A percentile compares a stretch with the other conserved stretches of the same genome.
Evolutionary conservation across 2,329 filamentous ascomycete species (phyloP).

Genomic region (Anthostomella pinea): DNA sequence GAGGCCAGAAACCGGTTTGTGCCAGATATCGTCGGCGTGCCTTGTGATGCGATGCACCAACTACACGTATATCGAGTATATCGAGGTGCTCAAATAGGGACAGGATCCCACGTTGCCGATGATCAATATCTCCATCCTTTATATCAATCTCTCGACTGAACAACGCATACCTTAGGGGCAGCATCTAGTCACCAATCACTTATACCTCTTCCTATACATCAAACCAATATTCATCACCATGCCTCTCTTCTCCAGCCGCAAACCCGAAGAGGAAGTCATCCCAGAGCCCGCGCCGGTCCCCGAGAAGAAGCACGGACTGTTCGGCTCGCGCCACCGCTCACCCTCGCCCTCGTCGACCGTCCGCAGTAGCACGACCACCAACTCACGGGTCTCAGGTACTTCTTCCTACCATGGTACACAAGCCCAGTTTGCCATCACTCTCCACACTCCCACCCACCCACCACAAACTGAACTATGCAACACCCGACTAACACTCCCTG

Average conservation of each 20-base stretch:
- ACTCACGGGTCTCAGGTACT: slow-evolving; percentile 25
- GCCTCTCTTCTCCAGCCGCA: slow-evolving; percentile 32
- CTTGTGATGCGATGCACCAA: slow-evolving; percentile 9
- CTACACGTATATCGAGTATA: slow-evolving; percentile 2
- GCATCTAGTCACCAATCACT: neutral
- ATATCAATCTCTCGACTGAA: neutral
- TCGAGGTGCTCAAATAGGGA: slow-evolving; percentile 24
- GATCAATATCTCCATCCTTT: neutral
- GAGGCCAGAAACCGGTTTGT: slow-evolving; percentile 28
- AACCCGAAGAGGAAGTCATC: slow-evolving; percentile 35
- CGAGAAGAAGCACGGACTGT: slow-evolving; percentile 37
- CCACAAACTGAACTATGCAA: slow-evolving; percentile 1
- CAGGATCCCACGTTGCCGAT: slow-evolving; percentile 1
- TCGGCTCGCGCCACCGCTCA: slow-evolving; percentile 38
- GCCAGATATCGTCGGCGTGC: slow-evolving; percentile 10
- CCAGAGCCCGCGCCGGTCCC: slow-evolving; percentile 48
- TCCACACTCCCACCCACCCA: neutral
- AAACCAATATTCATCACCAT: slow-evolving; percentile 17
- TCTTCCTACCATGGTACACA: slow-evolving; percentile 6
- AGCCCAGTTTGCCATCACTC: no score
- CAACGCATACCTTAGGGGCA: neutral
- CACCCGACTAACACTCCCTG: slow-evolving; percentile 5
- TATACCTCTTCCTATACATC: neutral
- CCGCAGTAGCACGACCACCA: slow-evolving; percentile 22
- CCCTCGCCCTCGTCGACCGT: slow-evolving; percentile 16